These are phyloP conservation scores for Medicago arabica DNA, from an alignment of 306 rosid species.

Conservation along the genomic window DNA sequence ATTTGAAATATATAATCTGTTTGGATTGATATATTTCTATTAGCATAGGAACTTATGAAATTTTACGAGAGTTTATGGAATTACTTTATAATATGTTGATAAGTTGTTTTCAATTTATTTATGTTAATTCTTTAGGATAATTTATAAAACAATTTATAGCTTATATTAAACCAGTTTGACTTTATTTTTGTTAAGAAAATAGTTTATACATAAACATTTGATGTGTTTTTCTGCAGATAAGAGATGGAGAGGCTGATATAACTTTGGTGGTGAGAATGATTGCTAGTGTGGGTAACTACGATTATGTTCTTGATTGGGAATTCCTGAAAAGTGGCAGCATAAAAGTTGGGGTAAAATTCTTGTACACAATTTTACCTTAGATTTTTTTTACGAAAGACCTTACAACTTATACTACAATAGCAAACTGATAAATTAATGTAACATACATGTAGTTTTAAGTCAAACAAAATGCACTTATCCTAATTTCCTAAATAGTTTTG, in stretches of 20 bases:
- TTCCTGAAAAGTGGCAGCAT: conserved; percentile 73
- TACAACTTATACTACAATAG: not conserved
- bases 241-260: conserved; percentile 67
- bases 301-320: conserved; percentile 95
- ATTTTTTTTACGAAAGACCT: too few species aligned
- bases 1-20: too few species aligned
- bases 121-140: too few species aligned
- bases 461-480: not conserved
- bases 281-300: conserved; percentile 90
- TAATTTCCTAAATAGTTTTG: not conserved
- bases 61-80: too few species aligned
- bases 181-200: too few species aligned
- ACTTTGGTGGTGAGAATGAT: conserved; percentile 87
- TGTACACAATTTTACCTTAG: not conserved
- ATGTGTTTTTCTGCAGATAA: conserved; percentile 54
- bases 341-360: conserved; percentile 75
- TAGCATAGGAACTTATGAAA: too few species aligned
- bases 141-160: too few species aligned
- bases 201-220: not conserved
- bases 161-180: too few species aligned
- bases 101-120: too few species aligned
- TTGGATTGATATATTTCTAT: too few species aligned
- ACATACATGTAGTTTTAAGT: not conserved
- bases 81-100: too few species aligned
- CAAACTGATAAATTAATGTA: not conserved